These are phyloP conservation scores for Babesia ovata DNA, from an alignment of 169 alveolate species.

Conservation along the genomic window DNA sequence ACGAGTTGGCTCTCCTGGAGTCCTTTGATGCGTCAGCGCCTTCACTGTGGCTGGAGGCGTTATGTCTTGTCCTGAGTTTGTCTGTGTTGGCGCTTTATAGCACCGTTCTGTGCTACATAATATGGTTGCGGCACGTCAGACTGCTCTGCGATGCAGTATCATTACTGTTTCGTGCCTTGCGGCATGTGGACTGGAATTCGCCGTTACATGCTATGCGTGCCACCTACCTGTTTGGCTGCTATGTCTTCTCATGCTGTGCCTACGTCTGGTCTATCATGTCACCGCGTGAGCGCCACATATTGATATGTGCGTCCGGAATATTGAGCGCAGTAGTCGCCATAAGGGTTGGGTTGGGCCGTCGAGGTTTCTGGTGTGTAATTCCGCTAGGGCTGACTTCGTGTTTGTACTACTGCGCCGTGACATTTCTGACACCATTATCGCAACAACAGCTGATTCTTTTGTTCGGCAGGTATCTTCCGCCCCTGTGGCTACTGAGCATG, in stretches of 20 bases:
- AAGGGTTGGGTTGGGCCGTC: conserved; percentile 42
- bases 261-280: conserved; percentile 24
- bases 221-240: neutral
- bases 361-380: conserved; percentile 15
- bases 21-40: neutral
- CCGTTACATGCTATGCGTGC: conserved; percentile 28
- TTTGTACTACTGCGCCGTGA: conserved; percentile 7
- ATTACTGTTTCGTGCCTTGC: conserved; percentile 11
- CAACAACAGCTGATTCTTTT: neutral
- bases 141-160: conserved; percentile 20
- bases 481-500: conserved; percentile 10
- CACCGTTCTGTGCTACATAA: conserved; percentile 9
- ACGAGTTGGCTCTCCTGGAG: neutral
- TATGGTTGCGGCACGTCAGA: conserved; percentile 36
- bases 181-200: conserved; percentile 46
- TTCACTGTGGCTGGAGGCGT: conserved; percentile 23
- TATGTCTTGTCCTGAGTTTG: conserved; percentile 1
- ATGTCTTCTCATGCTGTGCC: neutral
- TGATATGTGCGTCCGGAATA: conserved; percentile 1
- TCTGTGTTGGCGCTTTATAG: neutral
- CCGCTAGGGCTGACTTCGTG: conserved; percentile 22
- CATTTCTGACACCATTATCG: neutral
- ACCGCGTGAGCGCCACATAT: conserved; percentile 9
- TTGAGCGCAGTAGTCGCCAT: neutral
- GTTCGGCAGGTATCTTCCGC: neutral